phyloP scores from a whole-genome alignment of 805 yeast genomes.

The Monosporozyma servazzii region DNA sequence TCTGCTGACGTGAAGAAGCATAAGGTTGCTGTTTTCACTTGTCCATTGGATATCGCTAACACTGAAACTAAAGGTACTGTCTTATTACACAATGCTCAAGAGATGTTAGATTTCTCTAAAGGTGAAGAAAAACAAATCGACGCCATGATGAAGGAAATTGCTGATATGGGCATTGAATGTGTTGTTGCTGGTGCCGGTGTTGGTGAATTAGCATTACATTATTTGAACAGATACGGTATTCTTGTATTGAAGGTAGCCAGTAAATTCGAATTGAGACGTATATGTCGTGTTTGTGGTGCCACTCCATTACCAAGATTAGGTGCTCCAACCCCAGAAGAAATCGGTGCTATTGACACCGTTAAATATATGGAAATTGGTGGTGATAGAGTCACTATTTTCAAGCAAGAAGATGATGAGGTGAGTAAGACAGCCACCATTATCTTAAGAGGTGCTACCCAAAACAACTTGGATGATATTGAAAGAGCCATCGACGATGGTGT shows the following conservation, averaged over 20 bases:
- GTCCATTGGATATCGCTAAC: constrained; percentile 88
- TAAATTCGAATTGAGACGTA: constrained; percentile 87
- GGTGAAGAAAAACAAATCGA: constrained; percentile 96
- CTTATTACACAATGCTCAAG: constrained; percentile 87
- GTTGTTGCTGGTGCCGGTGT: constrained; percentile 91
- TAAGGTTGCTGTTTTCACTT: constrained; percentile 85
- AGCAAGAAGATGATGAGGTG: constrained; percentile 52
- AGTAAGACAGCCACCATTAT: constrained; percentile 89
- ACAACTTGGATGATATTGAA: constrained; percentile 86
- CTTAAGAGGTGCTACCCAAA: constrained; percentile 93
- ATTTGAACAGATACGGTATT: constrained; percentile 76
- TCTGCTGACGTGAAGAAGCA: constrained; percentile 38
- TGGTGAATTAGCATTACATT: constrained; percentile 90
- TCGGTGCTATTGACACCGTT: constrained; percentile 79
- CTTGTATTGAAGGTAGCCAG: constrained; percentile 84
- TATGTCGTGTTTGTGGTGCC: constrained; percentile 95
- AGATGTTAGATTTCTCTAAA: constrained; percentile 90
- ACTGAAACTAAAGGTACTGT: constrained; percentile 99
- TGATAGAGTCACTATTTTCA: constrained; percentile 88
- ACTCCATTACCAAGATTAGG: constrained; percentile 91
- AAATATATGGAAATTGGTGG: constrained; percentile 95
- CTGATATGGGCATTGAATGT: constrained; percentile 77
- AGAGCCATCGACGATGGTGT: constrained; percentile 98
- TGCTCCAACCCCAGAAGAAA: constrained; percentile 90
- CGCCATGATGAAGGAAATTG: constrained; percentile 69